phyloP scores from a whole-genome alignment of 441 rosid genomes.

The Gossypium lobatum region DNA sequence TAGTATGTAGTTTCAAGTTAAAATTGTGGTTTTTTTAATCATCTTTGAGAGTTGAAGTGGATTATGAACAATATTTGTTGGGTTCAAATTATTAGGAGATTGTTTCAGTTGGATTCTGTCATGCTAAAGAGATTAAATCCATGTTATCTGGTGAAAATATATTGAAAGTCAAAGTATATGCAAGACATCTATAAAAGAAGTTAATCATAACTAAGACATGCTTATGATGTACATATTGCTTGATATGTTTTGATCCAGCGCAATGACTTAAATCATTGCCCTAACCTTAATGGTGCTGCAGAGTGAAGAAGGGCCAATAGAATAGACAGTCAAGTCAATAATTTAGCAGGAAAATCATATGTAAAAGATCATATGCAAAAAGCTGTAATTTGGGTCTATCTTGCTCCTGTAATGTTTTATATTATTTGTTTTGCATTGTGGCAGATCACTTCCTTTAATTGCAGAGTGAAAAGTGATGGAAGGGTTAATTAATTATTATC shows the following conservation, averaged over 20 bases:
- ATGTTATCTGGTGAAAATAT: neutral
- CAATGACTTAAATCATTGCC: neutral
- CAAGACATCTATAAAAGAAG: neutral
- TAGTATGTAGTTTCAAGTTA: slow-evolving; percentile 3
- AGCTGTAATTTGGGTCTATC: neutral
- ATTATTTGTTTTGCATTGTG: neutral
- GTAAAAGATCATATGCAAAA: neutral
- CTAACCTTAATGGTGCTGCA: neutral
- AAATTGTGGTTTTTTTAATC: neutral
- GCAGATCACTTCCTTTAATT: neutral
- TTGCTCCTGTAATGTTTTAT: neutral
- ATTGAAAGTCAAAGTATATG: neutral
- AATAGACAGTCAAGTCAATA: neutral
- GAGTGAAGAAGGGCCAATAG: neutral
- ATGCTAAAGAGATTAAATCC: neutral
- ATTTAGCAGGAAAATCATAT: neutral
- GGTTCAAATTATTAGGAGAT: neutral
- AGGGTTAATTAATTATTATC: neutral
- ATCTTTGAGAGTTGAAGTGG: slow-evolving; percentile 1
- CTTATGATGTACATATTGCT: slow-evolving; percentile 4
- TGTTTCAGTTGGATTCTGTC: slow-evolving; percentile 1
- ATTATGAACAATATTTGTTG: neutral
- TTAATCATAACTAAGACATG: slow-evolving; percentile 4
- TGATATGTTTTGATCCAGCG: neutral
- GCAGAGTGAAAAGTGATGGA: neutral